Percentiles rank a stretch among this genome's conserved stretches.
Evolutionary conservation across 306 rosid genomes (phyloP).

Genomic region (Quercus variabilis): DNA sequence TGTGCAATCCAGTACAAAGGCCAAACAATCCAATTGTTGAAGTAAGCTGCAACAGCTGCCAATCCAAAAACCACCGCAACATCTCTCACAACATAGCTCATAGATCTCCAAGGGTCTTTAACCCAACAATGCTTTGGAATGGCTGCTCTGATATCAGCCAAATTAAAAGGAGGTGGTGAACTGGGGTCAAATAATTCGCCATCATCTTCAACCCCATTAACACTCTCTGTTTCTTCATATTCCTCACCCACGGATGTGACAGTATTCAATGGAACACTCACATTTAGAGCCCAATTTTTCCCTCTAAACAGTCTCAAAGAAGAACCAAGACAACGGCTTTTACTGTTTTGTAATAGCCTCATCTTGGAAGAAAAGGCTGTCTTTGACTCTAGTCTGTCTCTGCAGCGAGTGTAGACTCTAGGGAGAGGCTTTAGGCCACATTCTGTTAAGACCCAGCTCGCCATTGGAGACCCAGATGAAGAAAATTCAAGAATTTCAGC

Average conservation of each 20-base stretch:
- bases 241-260: constrained; percentile 46
- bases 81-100: constrained; percentile 93
- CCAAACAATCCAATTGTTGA: constrained; percentile 85
- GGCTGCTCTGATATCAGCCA: constrained; percentile 80
- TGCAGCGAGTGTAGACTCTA: constrained; percentile 41
- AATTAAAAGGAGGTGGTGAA: constrained; percentile 72
- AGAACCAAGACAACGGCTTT: neutral
- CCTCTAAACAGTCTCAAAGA: constrained; percentile 20
- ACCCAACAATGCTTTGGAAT: constrained; percentile 98
- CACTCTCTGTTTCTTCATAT: constrained; percentile 10
- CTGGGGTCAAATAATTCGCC: constrained; percentile 67
- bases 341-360: constrained; percentile 20
- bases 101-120: constrained; percentile 81
- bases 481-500: constrained; percentile 2
- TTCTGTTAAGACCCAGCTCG: constrained; percentile 79
- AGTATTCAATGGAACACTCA: constrained; percentile 58
- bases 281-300: constrained; percentile 60
- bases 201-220: constrained; percentile 15
- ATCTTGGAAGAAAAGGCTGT: constrained; percentile 27
- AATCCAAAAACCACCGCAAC: constrained; percentile 70
- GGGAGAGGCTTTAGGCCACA: constrained; percentile 79
- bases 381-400: constrained; percentile 29
- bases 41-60: constrained; percentile 77
- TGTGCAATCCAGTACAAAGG: constrained; percentile 98
- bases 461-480: constrained; percentile 60